Percentiles rank a stretch among this genome's conserved stretches.
Conservation (phyloP, 306 rosid genomes). For the Dryas drummondii region DNA sequence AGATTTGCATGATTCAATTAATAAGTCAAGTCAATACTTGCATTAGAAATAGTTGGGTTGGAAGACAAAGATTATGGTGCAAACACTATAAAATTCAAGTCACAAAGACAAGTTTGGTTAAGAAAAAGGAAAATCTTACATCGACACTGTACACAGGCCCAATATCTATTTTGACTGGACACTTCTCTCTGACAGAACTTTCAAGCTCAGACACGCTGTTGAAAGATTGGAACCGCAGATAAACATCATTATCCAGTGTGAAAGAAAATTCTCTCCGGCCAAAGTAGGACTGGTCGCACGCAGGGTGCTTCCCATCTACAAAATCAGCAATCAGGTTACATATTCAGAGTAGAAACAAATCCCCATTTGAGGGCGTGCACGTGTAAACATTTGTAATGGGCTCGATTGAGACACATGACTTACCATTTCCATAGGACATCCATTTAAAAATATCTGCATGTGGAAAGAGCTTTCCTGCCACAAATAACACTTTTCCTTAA, state of each 20-base stretch:
- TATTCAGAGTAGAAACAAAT: background rate
- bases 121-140: conserved; percentile 42
- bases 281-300: conserved; percentile 64
- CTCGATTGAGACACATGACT: background rate
- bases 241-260: conserved; percentile 71
- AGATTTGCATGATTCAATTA: background rate
- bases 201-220: conserved; percentile 58
- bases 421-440: conserved; percentile 88
- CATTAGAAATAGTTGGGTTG: background rate
- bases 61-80: background rate
- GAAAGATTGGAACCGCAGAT: conserved; percentile 73
- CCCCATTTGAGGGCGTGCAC: background rate
- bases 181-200: conserved; percentile 66
- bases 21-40: background rate
- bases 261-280: conserved; percentile 82
- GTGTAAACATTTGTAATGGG: background rate
- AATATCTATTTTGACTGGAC: conserved; percentile 77
- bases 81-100: background rate
- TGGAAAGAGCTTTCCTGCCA: conserved; percentile 82
- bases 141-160: conserved; percentile 88
- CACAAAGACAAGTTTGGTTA: background rate
- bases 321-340: conserved; percentile 11
- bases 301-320: conserved; percentile 96
- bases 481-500: background rate
- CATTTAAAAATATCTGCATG: conserved; percentile 66